A percentile compares a stretch with the other conserved stretches of the same genome.
Conservation (phyloP, 805 yeast species). For the Wickerhamiella sorbophila region DNA sequence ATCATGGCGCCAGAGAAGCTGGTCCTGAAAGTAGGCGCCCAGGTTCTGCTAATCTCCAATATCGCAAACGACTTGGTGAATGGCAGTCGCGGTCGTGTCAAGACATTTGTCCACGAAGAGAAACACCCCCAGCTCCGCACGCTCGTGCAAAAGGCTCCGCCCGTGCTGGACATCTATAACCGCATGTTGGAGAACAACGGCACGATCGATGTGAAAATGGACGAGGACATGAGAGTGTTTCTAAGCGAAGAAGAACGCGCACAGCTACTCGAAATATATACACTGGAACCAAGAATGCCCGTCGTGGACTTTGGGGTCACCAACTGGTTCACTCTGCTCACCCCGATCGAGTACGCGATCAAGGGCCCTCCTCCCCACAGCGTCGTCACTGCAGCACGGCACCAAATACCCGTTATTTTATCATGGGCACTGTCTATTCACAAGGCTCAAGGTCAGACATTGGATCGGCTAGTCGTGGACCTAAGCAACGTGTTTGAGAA, state of each 20-base stretch:
- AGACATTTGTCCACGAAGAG: conserved; percentile 31
- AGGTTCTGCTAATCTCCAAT: conserved; percentile 80
- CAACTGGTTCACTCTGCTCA: conserved; percentile 8
- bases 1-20: conserved; percentile 58
- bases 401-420: conserved; percentile 68
- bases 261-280: not conserved
- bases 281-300: conserved; percentile 8
- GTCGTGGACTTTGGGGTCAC: conserved; percentile 15
- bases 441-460: conserved; percentile 89
- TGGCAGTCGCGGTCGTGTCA: conserved; percentile 73
- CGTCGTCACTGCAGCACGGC: conserved; percentile 43
- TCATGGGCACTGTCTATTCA: conserved; percentile 97
- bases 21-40: conserved; percentile 67
- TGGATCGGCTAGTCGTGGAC: conserved; percentile 64
- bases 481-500: conserved; percentile 63
- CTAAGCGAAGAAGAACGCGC: not conserved
- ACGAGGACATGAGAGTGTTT: not conserved
- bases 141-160: conserved; percentile 4
- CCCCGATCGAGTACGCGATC: conserved; percentile 10
- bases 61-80: conserved; percentile 55
- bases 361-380: conserved; percentile 7
- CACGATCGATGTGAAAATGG: conserved; percentile 28
- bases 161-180: conserved; percentile 13
- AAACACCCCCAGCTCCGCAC: conserved; percentile 9
- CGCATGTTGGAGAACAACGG: conserved; percentile 7